phyloP scores from a whole-genome alignment of 2,329 filamentous ascomycete species.

The Coleophoma cylindrospora region DNA sequence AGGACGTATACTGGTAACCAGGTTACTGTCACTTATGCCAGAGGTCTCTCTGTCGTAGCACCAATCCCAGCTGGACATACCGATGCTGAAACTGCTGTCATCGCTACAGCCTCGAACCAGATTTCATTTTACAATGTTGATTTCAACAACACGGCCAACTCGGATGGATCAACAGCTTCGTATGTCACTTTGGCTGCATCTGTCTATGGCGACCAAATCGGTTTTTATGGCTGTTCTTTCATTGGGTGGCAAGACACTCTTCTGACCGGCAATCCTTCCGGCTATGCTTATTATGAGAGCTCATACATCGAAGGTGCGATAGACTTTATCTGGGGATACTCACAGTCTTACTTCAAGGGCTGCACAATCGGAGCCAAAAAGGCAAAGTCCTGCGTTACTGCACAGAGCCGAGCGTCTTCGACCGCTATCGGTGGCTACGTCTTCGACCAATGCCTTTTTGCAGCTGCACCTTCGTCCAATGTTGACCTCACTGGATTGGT shows the following conservation, averaged over 20 bases:
- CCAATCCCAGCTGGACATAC: constrained; percentile 18
- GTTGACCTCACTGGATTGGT: constrained; percentile 2
- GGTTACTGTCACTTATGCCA: constrained; percentile 28
- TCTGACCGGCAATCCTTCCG: constrained; percentile 33
- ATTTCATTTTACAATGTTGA: constrained; percentile 49
- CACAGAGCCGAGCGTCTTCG: constrained; percentile 32
- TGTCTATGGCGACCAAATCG: constrained; percentile 39
- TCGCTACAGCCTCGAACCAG: constrained; percentile 15
- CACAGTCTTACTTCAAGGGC: constrained; percentile 43
- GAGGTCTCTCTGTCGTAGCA: constrained; percentile 14
- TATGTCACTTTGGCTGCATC: constrained; percentile 46
- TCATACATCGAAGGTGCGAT: constrained; percentile 48
- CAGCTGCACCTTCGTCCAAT: constrained; percentile 6
- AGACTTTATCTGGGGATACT: constrained; percentile 52
- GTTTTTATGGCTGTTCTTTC: constrained; percentile 48
- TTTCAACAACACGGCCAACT: constrained; percentile 35
- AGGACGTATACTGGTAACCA: constrained; percentile 19
- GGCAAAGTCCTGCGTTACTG: constrained; percentile 37
- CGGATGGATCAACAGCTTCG: constrained; percentile 36
- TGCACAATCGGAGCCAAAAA: constrained; percentile 24
- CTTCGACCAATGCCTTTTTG: constrained; percentile 37
- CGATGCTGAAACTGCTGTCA: constrained; percentile 19
- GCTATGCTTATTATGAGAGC: constrained; percentile 47
- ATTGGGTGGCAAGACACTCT: constrained; percentile 49
- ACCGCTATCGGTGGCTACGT: constrained; percentile 40